Percentiles rank a stretch among this genome's conserved stretches.
Conservation (phyloP, 495 filamentous ascomycete species). For the Pyrenula aspistea region DNA sequence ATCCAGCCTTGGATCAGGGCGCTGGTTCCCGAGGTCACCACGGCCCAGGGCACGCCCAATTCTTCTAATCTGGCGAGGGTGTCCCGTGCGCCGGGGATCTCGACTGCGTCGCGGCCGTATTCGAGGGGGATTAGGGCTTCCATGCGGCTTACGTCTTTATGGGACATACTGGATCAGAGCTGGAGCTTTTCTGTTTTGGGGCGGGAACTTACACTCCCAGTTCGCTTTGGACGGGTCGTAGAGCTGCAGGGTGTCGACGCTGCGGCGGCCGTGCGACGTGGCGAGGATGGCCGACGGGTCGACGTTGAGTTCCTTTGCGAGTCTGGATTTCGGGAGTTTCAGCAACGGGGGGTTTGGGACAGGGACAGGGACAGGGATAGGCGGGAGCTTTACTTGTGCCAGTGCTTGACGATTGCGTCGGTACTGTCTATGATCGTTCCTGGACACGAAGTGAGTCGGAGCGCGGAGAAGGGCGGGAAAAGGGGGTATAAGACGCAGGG, state of each 20-base stretch:
- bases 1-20: slow-evolving; percentile 84
- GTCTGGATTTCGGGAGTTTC: slow-evolving; percentile 32
- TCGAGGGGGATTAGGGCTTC: slow-evolving; percentile 67
- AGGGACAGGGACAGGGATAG: slow-evolving; percentile 1
- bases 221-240: slow-evolving; percentile 73
- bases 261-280: slow-evolving; percentile 79
- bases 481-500: neutral
- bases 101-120: slow-evolving; percentile 65
- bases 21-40: slow-evolving; percentile 80
- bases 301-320: slow-evolving; percentile 72
- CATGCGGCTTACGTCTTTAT: slow-evolving; percentile 71
- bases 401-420: slow-evolving; percentile 81
- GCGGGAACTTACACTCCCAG: slow-evolving; percentile 86
- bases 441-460: too few species aligned
- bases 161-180: slow-evolving; percentile 1
- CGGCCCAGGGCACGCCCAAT: slow-evolving; percentile 62
- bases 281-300: slow-evolving; percentile 70
- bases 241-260: slow-evolving; percentile 65
- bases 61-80: slow-evolving; percentile 47
- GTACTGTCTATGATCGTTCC: slow-evolving; percentile 31
- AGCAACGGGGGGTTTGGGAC: too few species aligned
- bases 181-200: slow-evolving; percentile 1
- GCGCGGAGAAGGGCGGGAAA: too few species aligned
- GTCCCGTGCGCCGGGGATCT: slow-evolving; percentile 59
- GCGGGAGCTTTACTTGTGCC: slow-evolving; percentile 52